These are phyloP conservation scores for Plantago ovata DNA, from an alignment of 257 asterid genomes.

Conservation along the genomic window DNA sequence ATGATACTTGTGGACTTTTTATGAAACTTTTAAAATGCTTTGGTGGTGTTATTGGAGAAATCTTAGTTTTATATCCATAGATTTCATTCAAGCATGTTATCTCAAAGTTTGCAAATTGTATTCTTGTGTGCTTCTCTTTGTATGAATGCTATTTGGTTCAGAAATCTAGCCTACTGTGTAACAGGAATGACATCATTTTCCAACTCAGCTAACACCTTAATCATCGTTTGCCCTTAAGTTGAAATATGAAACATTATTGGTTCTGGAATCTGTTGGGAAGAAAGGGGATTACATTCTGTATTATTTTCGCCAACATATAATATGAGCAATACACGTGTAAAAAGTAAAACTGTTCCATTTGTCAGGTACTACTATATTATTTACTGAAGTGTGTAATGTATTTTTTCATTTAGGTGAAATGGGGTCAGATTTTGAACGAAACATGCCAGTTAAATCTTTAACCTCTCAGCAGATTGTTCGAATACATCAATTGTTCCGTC, in stretches of 20 bases:
- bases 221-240: not conserved
- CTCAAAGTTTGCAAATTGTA: not conserved
- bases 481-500: constrained; percentile 87
- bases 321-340: constrained; percentile 4
- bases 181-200: constrained; percentile 1
- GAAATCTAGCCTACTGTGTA: not conserved
- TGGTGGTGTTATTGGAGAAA: not conserved
- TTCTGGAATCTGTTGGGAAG: not conserved
- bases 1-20: not conserved
- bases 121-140: not conserved
- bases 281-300: not conserved
- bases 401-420: constrained; percentile 58
- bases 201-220: not conserved
- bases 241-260: constrained; percentile 1
- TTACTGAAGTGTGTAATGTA: constrained; percentile 17
- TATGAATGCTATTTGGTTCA: not conserved
- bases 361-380: not conserved
- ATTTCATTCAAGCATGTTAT: not conserved
- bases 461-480: constrained; percentile 86
- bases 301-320: not conserved
- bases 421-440: constrained; percentile 74
- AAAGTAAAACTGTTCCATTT: not conserved
- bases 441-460: constrained; percentile 64
- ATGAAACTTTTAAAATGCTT: constrained; percentile 1
- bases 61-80: not conserved